Percentiles rank a stretch among this genome's conserved stretches.
Conservation (phyloP, 257 asterid genomes). For the Sherardia arvensis region DNA sequence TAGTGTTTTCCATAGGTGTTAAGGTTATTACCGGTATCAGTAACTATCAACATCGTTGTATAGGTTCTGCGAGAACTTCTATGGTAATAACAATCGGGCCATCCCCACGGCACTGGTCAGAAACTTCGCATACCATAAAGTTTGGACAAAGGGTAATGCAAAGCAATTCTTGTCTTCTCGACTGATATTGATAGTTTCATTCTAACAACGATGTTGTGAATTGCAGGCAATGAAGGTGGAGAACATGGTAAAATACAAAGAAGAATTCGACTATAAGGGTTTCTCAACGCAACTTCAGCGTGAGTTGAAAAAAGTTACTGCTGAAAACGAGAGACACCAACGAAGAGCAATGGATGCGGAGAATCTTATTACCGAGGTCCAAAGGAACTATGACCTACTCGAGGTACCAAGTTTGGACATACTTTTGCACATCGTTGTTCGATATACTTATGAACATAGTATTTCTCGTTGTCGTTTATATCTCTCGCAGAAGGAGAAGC, state of each 20-base stretch:
- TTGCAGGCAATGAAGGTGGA: slow-evolving; percentile 90
- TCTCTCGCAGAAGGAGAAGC: slow-evolving; percentile 45
- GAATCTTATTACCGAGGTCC: slow-evolving; percentile 49
- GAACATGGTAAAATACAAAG: slow-evolving; percentile 83
- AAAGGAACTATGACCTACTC: slow-evolving; percentile 46
- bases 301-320: slow-evolving; percentile 62
- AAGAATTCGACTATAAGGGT: slow-evolving; percentile 82
- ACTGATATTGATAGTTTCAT: background rate
- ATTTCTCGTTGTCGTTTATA: background rate
- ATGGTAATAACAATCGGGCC: slow-evolving; percentile 76
- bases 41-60: background rate
- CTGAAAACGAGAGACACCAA: slow-evolving; percentile 77
- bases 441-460: too few species aligned
- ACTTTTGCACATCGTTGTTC: background rate
- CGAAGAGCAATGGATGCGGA: slow-evolving; percentile 50
- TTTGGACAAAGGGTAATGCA: slow-evolving; percentile 77
- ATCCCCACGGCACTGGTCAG: slow-evolving; percentile 85
- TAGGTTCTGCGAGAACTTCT: slow-evolving; percentile 92
- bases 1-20: too few species aligned
- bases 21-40: too few species aligned
- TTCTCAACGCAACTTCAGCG: slow-evolving; percentile 67
- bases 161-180: slow-evolving; percentile 7
- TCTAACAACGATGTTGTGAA: background rate
- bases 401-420: slow-evolving; percentile 13
- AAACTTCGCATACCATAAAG: slow-evolving; percentile 77